phyloP scores from a whole-genome alignment of 768 basidiomycete genomes.

The Amanita pallidorosea region DNA sequence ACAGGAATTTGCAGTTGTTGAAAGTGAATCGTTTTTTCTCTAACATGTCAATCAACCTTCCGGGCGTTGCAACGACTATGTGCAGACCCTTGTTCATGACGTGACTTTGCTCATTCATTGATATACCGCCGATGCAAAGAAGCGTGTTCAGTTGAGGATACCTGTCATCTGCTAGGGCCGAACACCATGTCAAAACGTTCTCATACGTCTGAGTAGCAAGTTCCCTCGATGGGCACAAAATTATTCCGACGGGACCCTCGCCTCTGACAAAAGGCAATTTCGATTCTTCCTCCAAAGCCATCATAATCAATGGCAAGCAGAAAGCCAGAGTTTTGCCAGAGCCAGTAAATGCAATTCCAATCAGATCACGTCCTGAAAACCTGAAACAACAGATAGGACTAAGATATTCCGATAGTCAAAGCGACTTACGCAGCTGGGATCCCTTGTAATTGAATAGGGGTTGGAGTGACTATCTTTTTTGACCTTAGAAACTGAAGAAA shows the following conservation, averaged over 20 bases:
- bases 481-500: slow-evolving; percentile 75
- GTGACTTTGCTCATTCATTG: slow-evolving; percentile 96
- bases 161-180: slow-evolving; percentile 61
- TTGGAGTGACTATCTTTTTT: slow-evolving; percentile 78
- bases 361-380: slow-evolving; percentile 93
- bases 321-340: slow-evolving; percentile 99
- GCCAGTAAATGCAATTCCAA: slow-evolving; percentile 98
- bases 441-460: slow-evolving; percentile 96
- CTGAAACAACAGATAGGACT: slow-evolving; percentile 28
- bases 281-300: slow-evolving; percentile 86
- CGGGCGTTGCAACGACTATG: slow-evolving; percentile 94
- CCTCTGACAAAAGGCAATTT: slow-evolving; percentile 85
- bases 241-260: slow-evolving; percentile 94
- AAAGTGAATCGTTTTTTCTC: slow-evolving; percentile 92
- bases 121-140: slow-evolving; percentile 95
- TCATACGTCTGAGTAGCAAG: slow-evolving; percentile 96
- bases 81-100: slow-evolving; percentile 87
- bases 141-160: slow-evolving; percentile 85
- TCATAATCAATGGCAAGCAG: slow-evolving; percentile 95
- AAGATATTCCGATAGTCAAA: slow-evolving; percentile 3
- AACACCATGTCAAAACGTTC: slow-evolving; percentile 82
- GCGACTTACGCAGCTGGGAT: slow-evolving; percentile 83
- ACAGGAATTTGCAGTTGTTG: slow-evolving; percentile 89
- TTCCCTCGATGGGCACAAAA: slow-evolving; percentile 96
- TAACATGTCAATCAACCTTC: slow-evolving; percentile 94